Base-by-base conservation (phyloP, 2,329 filamentous ascomycete genomes). In the Fusarium incarnatum region DNA sequence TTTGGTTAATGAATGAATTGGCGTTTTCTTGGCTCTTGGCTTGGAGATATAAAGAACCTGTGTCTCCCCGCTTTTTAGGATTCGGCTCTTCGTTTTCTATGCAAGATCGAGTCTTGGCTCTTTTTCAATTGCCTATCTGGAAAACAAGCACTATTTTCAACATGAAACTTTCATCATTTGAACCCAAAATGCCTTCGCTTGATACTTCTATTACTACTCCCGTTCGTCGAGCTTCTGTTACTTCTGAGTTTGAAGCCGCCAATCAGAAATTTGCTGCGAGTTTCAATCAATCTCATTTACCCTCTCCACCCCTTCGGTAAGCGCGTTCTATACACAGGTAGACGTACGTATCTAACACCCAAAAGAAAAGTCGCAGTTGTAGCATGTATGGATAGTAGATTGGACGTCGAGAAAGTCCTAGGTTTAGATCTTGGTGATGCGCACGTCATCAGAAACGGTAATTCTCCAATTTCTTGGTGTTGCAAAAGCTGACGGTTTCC, bases 331-430 rank as follows among this genome's bases (percentile, higher is more conserved):
- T n/a, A n/a, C n/a, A n/a, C n/a, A n/a, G n/a, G n/a, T n/a, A n/a
- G n/a, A n/a, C n/a, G n/a, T n/a, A n/a, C n/a, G 9, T 57, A 23
- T 57, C 68, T 74, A 64, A 58, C 23, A 20, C 23, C 9, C 2
- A 34, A 2, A 3, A 34, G 79, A 56, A 80, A 81, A 45, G 76
- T 80, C 9, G 71, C 74, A 8, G 70, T 79, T 28, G 85, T 95
- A 46, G 92, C 92, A 1, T 96, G 93, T 80, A 96, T 96, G 92
- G 92, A 96, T 75, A 91, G 93, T 8, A 88, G 92, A 54, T 83
- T 90, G 72, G 86, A 95, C 74, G 89, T 92, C 0, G 85, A 88
- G 5, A 82, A 86, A 15, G 91, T 91, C 2, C 91, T 94, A 16
- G 73, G 73, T 18, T 40, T 75, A 3, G 73, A 95, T 73, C 89